These are phyloP conservation scores for Usnea hakonensis DNA, from an alignment of 495 filamentous ascomycete genomes.

Conservation along the genomic window DNA sequence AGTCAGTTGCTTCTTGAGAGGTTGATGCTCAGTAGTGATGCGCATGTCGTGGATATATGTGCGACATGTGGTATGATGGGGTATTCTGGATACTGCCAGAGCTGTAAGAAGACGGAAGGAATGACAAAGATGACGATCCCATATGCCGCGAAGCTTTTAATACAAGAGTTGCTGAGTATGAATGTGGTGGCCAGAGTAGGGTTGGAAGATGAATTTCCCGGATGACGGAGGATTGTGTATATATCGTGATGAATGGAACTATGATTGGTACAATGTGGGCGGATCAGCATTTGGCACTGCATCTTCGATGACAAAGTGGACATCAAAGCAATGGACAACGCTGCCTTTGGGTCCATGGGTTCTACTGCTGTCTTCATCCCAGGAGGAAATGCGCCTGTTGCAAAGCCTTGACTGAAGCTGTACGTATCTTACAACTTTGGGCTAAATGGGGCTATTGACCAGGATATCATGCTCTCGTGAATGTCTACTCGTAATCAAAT, in stretches of 20 bases:
- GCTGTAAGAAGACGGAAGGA: conserved; percentile 69
- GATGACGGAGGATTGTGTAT: neutral
- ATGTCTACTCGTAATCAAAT: neutral
- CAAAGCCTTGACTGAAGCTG: neutral
- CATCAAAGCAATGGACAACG: neutral
- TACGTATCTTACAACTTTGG: neutral
- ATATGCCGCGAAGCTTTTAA: conserved; percentile 95
- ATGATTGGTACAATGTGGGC: neutral
- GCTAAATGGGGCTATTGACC: neutral
- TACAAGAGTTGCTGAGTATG: conserved; percentile 97
- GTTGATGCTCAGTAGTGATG: conserved; percentile 88
- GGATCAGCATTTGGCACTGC: neutral
- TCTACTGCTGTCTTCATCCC: neutral
- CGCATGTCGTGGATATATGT: conserved; percentile 84
- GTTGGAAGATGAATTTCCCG: conserved; percentile 86
- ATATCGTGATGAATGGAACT: neutral
- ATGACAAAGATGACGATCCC: conserved; percentile 91
- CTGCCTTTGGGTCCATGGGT: neutral
- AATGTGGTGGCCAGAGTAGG: conserved; percentile 82
- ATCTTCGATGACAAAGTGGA: neutral
- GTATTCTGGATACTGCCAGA: conserved; percentile 85
- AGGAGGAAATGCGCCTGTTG: neutral
- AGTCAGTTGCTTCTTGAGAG: conserved; percentile 88
- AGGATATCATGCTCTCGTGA: neutral
- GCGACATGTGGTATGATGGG: conserved; percentile 90